phyloP scores from a whole-genome alignment of 352 stramenopile species.

The Pythium chondricola region DNA sequence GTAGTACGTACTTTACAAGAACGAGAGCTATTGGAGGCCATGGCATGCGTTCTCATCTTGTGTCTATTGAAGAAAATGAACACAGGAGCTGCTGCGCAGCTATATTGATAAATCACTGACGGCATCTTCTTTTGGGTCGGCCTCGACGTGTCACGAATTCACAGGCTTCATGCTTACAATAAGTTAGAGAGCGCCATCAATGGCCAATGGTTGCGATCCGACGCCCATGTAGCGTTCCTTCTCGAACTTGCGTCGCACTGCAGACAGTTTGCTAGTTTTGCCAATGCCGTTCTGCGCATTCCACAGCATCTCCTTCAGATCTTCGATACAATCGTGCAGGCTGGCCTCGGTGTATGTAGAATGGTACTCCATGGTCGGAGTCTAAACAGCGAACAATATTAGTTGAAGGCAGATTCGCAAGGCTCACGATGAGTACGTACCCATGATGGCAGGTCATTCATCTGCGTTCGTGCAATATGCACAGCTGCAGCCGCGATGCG shows the following conservation, averaged over 20 bases:
- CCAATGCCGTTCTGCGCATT: slow-evolving; percentile 60
- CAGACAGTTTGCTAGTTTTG: slow-evolving; percentile 73
- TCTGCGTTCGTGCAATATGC: slow-evolving; percentile 91
- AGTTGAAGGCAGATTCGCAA: slow-evolving; percentile 7
- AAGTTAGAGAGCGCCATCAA: slow-evolving; percentile 40
- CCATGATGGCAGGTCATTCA: slow-evolving; percentile 69
- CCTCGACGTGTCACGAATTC: too few relatives aligned
- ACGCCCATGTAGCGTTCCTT: slow-evolving; percentile 80
- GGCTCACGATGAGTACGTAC: slow-evolving; percentile 27
- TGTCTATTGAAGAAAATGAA: too few relatives aligned
- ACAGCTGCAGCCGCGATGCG: slow-evolving; percentile 95
- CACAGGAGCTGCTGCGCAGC: too few relatives aligned
- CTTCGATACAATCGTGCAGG: slow-evolving; percentile 54
- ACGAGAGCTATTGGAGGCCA: too few relatives aligned
- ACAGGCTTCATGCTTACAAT: slow-evolving; percentile 13
- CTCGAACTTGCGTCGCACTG: slow-evolving; percentile 80
- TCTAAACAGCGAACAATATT: slow-evolving; percentile 27
- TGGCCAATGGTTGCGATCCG: slow-evolving; percentile 44
- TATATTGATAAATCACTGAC: too few relatives aligned
- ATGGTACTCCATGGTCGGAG: slow-evolving; percentile 63
- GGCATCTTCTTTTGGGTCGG: not conserved
- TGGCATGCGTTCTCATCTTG: too few relatives aligned
- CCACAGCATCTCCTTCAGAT: slow-evolving; percentile 78
- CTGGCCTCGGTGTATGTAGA: slow-evolving; percentile 67
- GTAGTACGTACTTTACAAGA: too few relatives aligned